Evolutionary conservation across 441 rosid genomes (phyloP), one percentile per base, ranked within the genome.

Genomic region (Cnidoscolus chayamansa): DNA sequence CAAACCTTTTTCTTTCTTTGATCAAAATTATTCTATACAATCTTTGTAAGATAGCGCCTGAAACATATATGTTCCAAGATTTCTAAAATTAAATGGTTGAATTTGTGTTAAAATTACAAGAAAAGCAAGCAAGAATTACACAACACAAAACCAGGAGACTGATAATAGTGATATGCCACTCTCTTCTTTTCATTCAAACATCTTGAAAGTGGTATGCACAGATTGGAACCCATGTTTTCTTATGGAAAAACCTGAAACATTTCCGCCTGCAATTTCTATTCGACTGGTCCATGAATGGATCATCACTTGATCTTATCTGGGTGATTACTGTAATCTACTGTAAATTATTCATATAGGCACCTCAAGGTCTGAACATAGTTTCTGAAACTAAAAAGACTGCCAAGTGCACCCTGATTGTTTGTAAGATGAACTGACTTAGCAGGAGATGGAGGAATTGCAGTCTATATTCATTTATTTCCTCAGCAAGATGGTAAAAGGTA

Each of bases 361-460:
- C n/a, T 2, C 74, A 77, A 68, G 63, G 76, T 6, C 78, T 86
- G 91, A 40, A 58, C 10, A 63, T 83, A 74, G 85, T 82, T 30
- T 86, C 89, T 6, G 72, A 80, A 62, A 82, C 89, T 1, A 77
- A 82, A 76, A 80, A 75, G 43, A 70, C 82, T 16, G 63, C 80
- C 19, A 84, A 85, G 73, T 87, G 89, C 90, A 85, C 82, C 85
- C 89, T 83, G 32, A 84, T 81, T 88, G 88, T 86, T 9, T 85
- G 85, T 25, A 71, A 74, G 70, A 17, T 86, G 87, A 84, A 80
- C 81, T 0, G 85, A 81, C 61, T 69, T 87, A 37, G 74, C 62
- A 0, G 87, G 89, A 65, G 65, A 81, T 3, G 89, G 81, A 72
- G 90, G 90, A 15, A 25, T 25, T 25, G 25, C 25, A 25, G 25